Conservation (phyloP, 345 rosid species). For the Citrus trifoliata region DNA sequence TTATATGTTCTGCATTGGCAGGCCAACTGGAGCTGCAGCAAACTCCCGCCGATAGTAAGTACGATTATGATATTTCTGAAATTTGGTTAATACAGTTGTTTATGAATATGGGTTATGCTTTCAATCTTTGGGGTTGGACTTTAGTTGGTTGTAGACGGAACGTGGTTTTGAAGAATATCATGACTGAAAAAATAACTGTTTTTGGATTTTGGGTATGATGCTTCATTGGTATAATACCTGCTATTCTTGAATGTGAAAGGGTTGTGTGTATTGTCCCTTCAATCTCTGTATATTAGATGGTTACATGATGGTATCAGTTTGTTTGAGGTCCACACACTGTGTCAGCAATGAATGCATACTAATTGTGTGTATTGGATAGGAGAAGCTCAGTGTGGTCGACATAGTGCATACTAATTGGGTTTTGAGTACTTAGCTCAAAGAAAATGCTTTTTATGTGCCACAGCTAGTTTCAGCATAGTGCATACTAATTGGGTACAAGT, state of each 20-base stretch:
- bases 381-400: not conserved
- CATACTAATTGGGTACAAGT: not conserved
- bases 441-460: no score
- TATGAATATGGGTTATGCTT: not conserved
- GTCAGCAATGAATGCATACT: not conserved
- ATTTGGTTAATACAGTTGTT: not conserved
- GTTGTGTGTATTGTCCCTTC: not conserved
- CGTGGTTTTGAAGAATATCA: not conserved
- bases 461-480: not conserved
- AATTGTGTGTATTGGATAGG: no score
- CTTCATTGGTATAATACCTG: not conserved
- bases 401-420: no score
- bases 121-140: not conserved
- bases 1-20: constrained; percentile 20
- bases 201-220: not conserved
- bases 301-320: not conserved
- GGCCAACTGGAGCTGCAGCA: constrained; percentile 38
- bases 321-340: not conserved
- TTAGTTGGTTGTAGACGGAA: not conserved
- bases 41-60: constrained; percentile 41
- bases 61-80: not conserved
- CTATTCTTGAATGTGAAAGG: not conserved
- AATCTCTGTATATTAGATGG: not conserved
- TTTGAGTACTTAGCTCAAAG: no score
- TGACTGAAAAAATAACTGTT: no score